Base-by-base conservation (phyloP, 1,284 basidiomycete genomes). In the Rhodotorula sp. region DNA sequence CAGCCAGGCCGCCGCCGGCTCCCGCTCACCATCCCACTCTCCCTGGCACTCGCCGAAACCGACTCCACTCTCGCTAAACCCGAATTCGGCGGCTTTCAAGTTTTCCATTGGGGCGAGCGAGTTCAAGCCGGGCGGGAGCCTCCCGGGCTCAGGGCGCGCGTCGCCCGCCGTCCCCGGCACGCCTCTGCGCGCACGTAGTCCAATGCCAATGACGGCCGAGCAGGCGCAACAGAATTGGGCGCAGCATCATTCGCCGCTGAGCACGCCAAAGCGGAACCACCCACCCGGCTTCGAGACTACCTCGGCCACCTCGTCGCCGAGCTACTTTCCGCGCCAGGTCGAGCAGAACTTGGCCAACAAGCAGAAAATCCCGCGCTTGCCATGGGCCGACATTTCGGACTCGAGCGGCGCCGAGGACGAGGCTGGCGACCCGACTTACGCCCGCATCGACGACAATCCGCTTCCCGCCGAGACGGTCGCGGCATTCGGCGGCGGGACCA, bases 61-160 rank as follows among this genome's bases (percentile, higher is more conserved):
- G 3, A 61, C 62, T 2, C 17, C 71, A 3, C 71, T 57, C 3
- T 27, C 71, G 2, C 64, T 72, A 57, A 71, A 70, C 50, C 67
- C 70, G 7, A 51, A 50, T 61, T 65, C 66, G 19, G 50, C 62
- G 15, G 72, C 72, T 79, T 85, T 73, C 66, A 71, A 76, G 56
- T 76, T 79, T 60, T 78, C 73, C 21, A 76, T 71, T n/a, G 67
- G 67, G n/a, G 78, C 78, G n/a, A 74, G 59, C 66, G 76, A 77
- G 61, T 78, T 78, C 65, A 64, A 62, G 36, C 78, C 78, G 3
- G 72, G 67, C 29, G 61, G 58, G n/a, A 22, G 39, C 57, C 27
- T 29, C 12, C 44, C 69, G 0, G 69, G 70, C 10, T 64, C 62
- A 27, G 74, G 69, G 2, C 56, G 34, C 13, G 61, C 58, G 1